Percentiles rank a stretch among this genome's conserved stretches.
phyloP scores from a whole-genome alignment of 2,329 filamentous ascomycete species.

The Gliomastix tumulicola region DNA sequence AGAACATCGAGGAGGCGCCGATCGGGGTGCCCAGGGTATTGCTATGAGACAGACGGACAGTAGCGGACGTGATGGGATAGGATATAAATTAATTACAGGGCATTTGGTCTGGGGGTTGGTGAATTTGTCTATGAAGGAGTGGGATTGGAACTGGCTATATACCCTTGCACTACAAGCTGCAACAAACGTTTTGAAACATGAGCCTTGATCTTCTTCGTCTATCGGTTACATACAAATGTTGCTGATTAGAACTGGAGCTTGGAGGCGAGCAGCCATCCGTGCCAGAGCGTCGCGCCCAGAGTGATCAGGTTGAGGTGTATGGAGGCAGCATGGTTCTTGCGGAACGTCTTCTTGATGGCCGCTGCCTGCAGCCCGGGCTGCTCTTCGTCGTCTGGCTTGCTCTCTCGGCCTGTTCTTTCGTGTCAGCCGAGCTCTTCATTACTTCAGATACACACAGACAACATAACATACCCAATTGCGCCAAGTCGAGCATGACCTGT shows the following conservation, averaged over 20 bases:
- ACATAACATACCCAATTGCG: too few relatives aligned
- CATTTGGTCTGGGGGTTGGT: too few relatives aligned
- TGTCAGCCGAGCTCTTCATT: too few relatives aligned
- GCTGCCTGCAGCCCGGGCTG: background rate
- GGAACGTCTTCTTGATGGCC: background rate
- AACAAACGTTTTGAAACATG: too few relatives aligned
- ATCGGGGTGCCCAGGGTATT: constrained; percentile 23
- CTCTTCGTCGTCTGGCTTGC: background rate
- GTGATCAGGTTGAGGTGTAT: constrained; percentile 1
- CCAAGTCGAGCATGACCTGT: too few relatives aligned
- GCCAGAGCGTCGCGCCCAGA: background rate
- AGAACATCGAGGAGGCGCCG: constrained; percentile 29
- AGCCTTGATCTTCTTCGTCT: too few relatives aligned
- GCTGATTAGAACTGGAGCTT: background rate
- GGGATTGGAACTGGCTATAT: too few relatives aligned
- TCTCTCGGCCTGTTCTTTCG: background rate
- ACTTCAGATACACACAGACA: too few relatives aligned
- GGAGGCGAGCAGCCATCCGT: background rate
- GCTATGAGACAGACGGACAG: constrained; percentile 31
- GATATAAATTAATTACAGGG: too few relatives aligned
- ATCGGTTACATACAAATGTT: background rate
- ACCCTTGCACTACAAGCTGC: too few relatives aligned
- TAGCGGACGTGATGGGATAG: too few relatives aligned
- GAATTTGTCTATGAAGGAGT: too few relatives aligned
- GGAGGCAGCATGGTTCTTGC: background rate